Percentiles rank a stretch among this genome's conserved stretches.
phyloP scores from a whole-genome alignment of 257 asterid species.

The Lycium barbarum region DNA sequence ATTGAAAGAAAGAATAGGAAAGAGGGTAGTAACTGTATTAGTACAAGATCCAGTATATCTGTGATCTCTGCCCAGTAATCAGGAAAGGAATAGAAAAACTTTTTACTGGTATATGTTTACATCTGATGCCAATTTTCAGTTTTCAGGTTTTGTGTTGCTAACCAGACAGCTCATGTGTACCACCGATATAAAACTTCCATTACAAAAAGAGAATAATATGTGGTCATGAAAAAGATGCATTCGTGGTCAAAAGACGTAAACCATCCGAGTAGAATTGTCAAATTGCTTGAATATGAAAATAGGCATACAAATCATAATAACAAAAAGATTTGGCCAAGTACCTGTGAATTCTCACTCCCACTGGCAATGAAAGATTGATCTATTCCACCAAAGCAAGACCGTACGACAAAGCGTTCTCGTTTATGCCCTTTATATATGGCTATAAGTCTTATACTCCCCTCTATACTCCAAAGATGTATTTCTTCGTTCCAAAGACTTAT shows the following conservation, averaged over 20 bases:
- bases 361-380: conserved; percentile 86
- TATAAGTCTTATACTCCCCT: conserved; percentile 56
- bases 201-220: not conserved
- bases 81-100: not conserved
- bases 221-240: not conserved
- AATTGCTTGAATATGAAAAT: conserved; percentile 11
- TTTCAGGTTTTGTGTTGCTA: no score
- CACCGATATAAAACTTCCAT: no score
- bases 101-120: not conserved
- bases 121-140: not conserved
- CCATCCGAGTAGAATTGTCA: conserved; percentile 6
- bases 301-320: conserved; percentile 12
- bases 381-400: conserved; percentile 90
- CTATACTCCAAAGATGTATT: conserved; percentile 90
- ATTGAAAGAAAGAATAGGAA: not conserved
- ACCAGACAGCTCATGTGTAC: no score
- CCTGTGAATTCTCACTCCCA: conserved; percentile 98
- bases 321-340: conserved; percentile 34
- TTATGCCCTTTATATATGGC: conserved; percentile 85
- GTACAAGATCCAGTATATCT: not conserved
- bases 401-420: conserved; percentile 73
- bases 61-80: not conserved
- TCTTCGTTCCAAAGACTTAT: conserved; percentile 75
- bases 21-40: not conserved
- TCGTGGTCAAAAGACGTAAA: not conserved